Percentiles rank a stretch among this genome's conserved stretches.
phyloP scores from a whole-genome alignment of 805 yeast species.

The Candida odintsovae region DNA sequence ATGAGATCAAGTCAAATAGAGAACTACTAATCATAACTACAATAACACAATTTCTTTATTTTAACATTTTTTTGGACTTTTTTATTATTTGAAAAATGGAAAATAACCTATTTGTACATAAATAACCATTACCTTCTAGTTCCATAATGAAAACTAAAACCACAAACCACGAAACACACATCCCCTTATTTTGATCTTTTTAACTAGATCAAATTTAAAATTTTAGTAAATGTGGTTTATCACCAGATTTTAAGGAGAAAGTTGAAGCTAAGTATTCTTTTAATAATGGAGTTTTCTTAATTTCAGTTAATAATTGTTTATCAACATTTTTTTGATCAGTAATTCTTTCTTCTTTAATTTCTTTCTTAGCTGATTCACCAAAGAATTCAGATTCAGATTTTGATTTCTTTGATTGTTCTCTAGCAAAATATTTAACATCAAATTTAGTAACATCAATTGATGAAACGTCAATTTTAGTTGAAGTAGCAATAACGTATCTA shows the following conservation, averaged over 20 bases:
- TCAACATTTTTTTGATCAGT: slow-evolving; percentile 96
- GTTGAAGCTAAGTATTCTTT: slow-evolving; percentile 94
- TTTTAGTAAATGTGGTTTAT: slow-evolving; percentile 96
- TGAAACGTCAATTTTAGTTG: slow-evolving; percentile 80
- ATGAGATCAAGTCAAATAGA: too few relatives aligned
- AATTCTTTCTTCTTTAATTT: slow-evolving; percentile 87
- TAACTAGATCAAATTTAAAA: too few relatives aligned
- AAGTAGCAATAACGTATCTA: slow-evolving; percentile 98
- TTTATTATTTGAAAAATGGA: background rate
- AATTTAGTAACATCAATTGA: slow-evolving; percentile 85
- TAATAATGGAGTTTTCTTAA: slow-evolving; percentile 95
- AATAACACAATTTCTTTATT: background rate
- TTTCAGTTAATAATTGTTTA: slow-evolving; percentile 84
- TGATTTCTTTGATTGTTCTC: slow-evolving; percentile 78
- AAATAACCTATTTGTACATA: background rate
- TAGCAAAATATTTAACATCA: slow-evolving; percentile 92
- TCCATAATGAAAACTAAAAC: background rate
- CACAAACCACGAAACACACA: background rate
- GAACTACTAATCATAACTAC: background rate
- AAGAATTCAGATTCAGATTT: slow-evolving; percentile 93
- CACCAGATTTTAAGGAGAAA: slow-evolving; percentile 97
- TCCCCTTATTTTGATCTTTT: background rate
- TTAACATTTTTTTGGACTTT: background rate
- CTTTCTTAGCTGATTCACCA: slow-evolving; percentile 72
- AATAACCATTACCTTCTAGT: background rate